Conservation (phyloP, 768 basidiomycete species). For the Leccinellum rugosiceps region DNA sequence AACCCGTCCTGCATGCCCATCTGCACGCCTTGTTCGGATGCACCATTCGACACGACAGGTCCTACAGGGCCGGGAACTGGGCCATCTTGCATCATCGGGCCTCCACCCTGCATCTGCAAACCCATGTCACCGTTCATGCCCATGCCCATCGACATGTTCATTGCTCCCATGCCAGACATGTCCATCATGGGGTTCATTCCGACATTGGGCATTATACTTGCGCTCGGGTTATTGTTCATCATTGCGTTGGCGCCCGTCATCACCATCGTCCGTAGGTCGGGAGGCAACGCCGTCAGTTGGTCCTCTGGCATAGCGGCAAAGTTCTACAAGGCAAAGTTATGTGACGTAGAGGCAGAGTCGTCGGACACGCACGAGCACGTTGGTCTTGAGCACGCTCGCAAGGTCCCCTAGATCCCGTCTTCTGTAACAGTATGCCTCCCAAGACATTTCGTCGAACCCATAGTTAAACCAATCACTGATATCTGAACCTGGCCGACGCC, state of each 20-base stretch:
- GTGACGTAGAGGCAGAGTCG: background rate
- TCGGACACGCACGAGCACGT: conserved; percentile 63
- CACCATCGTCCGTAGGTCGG: conserved; percentile 82
- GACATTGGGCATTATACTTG: conserved; percentile 51
- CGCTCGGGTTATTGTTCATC: conserved; percentile 59
- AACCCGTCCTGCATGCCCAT: conserved; percentile 42
- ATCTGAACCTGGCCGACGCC: conserved; percentile 90
- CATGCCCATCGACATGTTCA: conserved; percentile 53
- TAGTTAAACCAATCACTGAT: conserved; percentile 99
- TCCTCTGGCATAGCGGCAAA: conserved; percentile 82
- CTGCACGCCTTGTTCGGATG: conserved; percentile 38
- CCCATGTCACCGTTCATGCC: conserved; percentile 68
- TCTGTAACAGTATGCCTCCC: conserved; percentile 89
- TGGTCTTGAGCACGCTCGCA: conserved; percentile 75
- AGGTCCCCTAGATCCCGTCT: conserved; percentile 78
- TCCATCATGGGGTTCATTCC: conserved; percentile 77
- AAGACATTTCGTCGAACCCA: conserved; percentile 95
- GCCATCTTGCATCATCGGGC: conserved; percentile 55
- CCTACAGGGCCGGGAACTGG: conserved; percentile 32
- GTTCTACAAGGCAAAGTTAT: conserved; percentile 45
- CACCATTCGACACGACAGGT: conserved; percentile 36
- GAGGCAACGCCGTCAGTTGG: conserved; percentile 71
- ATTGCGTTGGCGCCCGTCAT: conserved; percentile 79
- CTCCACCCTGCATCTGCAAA: conserved; percentile 46
- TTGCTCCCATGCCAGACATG: conserved; percentile 62